Evolutionary conservation across 441 rosid species (phyloP), one percentile per base, ranked within the genome.

Genomic region (Euphorbia celastroides): DNA sequence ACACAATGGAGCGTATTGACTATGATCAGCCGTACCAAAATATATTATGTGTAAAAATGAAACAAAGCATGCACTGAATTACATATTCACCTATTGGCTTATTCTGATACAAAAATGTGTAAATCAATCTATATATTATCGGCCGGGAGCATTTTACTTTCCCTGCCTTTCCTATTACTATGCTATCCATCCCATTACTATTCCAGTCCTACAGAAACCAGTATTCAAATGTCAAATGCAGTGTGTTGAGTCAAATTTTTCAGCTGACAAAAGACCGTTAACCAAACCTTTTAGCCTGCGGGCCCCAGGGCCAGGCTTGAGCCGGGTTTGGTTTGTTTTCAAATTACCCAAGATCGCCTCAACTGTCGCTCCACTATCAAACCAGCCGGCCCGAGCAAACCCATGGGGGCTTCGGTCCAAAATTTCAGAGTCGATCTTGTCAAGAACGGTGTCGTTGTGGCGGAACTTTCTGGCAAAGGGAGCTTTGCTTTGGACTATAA

Each of bases 391-490:
- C n/a, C 74, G 77, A 2, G 75, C 51, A 70, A 74, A 71, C 38
- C 74, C 81, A 38, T 83, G 72, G 9, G 68, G 73, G 9, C 23
- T 71, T 41, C 89, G 78, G 13, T 83, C 83, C 63, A 87, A 74
- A 55, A 90, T 82, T 68, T 87, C 87, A 23, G 79, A 77, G 75
- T 88, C 91, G 23, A 91, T 82, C 84, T 72, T 88, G 72, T 90
- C 91, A 16, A 90, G 85, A 42, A 88, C 86, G 5, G 80, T 67
- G 16, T 85, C 88, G 1, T 81, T 67, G 80, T 79, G 83, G 75
- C 81, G 78, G 23, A 88, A 85, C 75, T 88, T 88, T 60, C 97
- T 73, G 2, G 95, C 97, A 62, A 91, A 91, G 5, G 97, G 92
- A 3, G 88, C 88, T 31, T 79, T 80, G 82, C 95, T 90, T 41